Evolutionary conservation across 1,284 basidiomycete species (phyloP), one percentile per base, ranked within the genome.

Genomic region (Pseudozyma flocculosa): DNA sequence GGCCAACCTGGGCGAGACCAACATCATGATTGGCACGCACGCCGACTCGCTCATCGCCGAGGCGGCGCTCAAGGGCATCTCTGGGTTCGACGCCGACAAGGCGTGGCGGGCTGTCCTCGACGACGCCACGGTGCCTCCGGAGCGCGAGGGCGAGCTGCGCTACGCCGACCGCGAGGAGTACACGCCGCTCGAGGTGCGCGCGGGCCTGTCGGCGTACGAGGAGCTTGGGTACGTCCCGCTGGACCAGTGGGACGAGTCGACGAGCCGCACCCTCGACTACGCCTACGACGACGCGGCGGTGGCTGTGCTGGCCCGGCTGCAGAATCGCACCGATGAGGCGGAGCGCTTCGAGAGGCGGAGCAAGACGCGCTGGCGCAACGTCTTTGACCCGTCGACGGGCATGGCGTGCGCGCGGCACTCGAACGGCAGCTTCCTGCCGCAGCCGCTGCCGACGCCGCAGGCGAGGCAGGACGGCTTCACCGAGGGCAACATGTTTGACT

Each of bases 1-100:
- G 89, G 90, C 90, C 79, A 91, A 90, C 63, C 84, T 90, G 17
- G 85, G 88, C 55, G 88, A 69, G 70, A 87, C 87, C 2, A 88
- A 87, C 61, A 87, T 87, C 61, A 88, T 88, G 86, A 84, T 81
- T 56, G 86, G 82, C 4, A 90, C 88, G 0, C 88, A 91, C 62
- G 86, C 88, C 2, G 89, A 91, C 74, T 87, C 87, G 2, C 83
- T 90, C 29, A 82, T 92, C 38, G 86, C 89, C 0, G 88, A 90
- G 77, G 88, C 88, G 0, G 85, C 87, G 39, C 69, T 85, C 38
- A 88, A 86, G 75, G 85, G 85, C 13, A 52, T 65, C 0, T 81
- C 75, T 0, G 85, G 81, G 0, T 88, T 89, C 54, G 85, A 90
- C 75, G 71, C 82, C 3, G 82, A 84, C 0, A 78, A 85, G 0